Evolutionary conservation across 2,329 filamentous ascomycete genomes (phyloP).

Genomic region (Phaeosphaeriaceae sp.): DNA sequence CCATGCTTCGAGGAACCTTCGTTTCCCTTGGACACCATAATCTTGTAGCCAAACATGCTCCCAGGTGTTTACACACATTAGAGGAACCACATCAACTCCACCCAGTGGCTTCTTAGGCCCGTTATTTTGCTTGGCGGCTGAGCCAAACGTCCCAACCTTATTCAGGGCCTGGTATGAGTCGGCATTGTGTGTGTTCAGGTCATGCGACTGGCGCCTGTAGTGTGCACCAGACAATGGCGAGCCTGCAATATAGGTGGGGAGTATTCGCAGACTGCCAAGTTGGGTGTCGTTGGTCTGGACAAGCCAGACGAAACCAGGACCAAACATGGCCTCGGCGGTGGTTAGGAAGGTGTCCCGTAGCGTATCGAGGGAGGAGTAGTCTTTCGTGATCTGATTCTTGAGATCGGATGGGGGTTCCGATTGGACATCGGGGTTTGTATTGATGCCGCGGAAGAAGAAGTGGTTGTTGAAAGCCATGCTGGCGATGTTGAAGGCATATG

Average conservation of each 20-base stretch:
- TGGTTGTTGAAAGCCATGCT: slow-evolving; percentile 94
- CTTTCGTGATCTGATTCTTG: slow-evolving; percentile 65
- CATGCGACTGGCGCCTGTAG: slow-evolving; percentile 71
- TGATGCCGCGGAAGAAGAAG: slow-evolving; percentile 75
- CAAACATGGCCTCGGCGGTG: slow-evolving; percentile 90
- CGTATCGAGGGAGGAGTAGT: slow-evolving; percentile 83
- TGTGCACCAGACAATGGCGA: slow-evolving; percentile 86
- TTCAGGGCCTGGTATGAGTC: slow-evolving; percentile 42
- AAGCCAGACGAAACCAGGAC: slow-evolving; percentile 96
- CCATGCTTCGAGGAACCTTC: slow-evolving; percentile 77
- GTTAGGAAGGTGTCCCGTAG: slow-evolving; percentile 79
- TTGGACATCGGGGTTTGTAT: slow-evolving; percentile 31
- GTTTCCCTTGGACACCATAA: slow-evolving; percentile 79
- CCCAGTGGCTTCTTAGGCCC: slow-evolving; percentile 63
- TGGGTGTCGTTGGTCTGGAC: slow-evolving; percentile 61
- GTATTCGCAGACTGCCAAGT: slow-evolving; percentile 66
- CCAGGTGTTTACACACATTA: slow-evolving; percentile 95
- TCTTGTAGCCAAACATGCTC: slow-evolving; percentile 91
- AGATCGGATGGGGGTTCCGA: slow-evolving; percentile 56
- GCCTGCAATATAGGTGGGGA: slow-evolving; percentile 90
- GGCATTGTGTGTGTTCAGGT: slow-evolving; percentile 68
- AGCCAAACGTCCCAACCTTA: slow-evolving; percentile 50
- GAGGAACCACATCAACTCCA: slow-evolving; percentile 71
- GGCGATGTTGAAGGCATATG: slow-evolving; percentile 91
- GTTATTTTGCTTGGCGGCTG: slow-evolving; percentile 30